Conservation (phyloP, 164 flowering plant species). For the Tetracentron sinense region DNA sequence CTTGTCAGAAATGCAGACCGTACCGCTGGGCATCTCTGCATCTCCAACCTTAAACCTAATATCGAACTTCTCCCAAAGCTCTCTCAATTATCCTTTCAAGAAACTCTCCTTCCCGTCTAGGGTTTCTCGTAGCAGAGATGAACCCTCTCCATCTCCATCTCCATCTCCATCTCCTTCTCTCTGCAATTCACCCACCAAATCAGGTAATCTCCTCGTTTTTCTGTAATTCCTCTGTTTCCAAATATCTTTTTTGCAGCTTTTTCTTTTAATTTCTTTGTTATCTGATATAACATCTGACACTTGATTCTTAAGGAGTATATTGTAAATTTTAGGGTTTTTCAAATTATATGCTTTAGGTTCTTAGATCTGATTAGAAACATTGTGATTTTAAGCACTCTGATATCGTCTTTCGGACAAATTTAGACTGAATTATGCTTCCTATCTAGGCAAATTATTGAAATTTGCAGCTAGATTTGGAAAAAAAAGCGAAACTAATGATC, state of each 20-base stretch:
- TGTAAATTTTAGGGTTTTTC: not conserved
- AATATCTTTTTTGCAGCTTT: not conserved
- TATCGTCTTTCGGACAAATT: not conserved
- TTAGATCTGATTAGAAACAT: not conserved
- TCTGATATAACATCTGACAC: too few relatives aligned
- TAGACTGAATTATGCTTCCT: too few relatives aligned
- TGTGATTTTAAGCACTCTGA: not conserved
- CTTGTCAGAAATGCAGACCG: conserved; percentile 9
- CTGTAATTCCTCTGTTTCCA: too few relatives aligned
- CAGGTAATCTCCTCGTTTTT: conserved; percentile 7
- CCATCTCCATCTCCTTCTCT: conserved; percentile 7
- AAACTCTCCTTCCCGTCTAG: conserved; percentile 4
- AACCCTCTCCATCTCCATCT: not conserved
- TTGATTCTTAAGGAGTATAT: too few relatives aligned
- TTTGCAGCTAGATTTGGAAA: too few relatives aligned
- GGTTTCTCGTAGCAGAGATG: conserved; percentile 6
- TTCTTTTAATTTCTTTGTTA: not conserved
- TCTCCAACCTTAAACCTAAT: conserved; percentile 3
- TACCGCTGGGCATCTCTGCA: conserved; percentile 21
- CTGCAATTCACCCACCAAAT: conserved; percentile 2
- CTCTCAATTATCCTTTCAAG: not conserved
- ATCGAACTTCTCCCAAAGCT: not conserved
- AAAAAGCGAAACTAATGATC: too few relatives aligned
- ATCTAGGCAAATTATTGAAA: too few relatives aligned
- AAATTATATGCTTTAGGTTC: not conserved